A percentile compares a stretch with the other conserved stretches of the same genome.
Evolutionary conservation across 768 basidiomycete species (phyloP).

Genomic region (Rhodotorula taiwanensis): DNA sequence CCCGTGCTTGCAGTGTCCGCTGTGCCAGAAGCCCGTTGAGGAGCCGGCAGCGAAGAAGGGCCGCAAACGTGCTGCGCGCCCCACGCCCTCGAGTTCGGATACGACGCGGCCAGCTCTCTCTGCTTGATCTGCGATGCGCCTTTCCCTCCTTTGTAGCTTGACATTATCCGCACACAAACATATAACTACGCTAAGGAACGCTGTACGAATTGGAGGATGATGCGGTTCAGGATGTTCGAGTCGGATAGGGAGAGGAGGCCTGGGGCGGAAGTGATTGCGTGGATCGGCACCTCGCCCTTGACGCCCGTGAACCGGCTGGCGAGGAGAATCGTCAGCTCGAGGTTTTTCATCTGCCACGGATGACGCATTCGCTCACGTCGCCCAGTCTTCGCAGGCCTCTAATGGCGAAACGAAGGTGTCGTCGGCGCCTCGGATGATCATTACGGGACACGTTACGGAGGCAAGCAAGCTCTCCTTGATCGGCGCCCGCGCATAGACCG

Average conservation of each 20-base stretch:
- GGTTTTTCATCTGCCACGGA: background rate
- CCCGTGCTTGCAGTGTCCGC: slow-evolving; percentile 8
- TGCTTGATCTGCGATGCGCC: background rate
- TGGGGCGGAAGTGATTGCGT: slow-evolving; percentile 8
- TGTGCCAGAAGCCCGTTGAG: slow-evolving; percentile 22
- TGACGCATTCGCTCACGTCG: background rate
- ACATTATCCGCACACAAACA: no score
- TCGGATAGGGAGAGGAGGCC: slow-evolving; percentile 23
- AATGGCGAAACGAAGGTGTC: slow-evolving; percentile 19
- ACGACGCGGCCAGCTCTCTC: background rate
- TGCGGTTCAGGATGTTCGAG: slow-evolving; percentile 23
- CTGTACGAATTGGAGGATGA: slow-evolving; percentile 7
- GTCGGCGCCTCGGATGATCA: slow-evolving; percentile 26
- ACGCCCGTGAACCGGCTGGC: slow-evolving; percentile 15
- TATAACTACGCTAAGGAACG: background rate
- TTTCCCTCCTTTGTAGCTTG: background rate
- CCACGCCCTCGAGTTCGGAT: no score
- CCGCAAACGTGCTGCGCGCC: background rate
- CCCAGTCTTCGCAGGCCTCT: slow-evolving; percentile 15
- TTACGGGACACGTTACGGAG: slow-evolving; percentile 6
- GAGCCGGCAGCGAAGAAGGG: background rate
- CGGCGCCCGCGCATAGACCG: slow-evolving; percentile 13
- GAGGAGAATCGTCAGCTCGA: background rate
- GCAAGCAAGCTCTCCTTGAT: slow-evolving; percentile 9
- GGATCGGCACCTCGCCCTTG: background rate